Evolutionary conservation across 108 stramenopile genomes (phyloP).

Genomic region (Aurantiochytrium sp.): DNA sequence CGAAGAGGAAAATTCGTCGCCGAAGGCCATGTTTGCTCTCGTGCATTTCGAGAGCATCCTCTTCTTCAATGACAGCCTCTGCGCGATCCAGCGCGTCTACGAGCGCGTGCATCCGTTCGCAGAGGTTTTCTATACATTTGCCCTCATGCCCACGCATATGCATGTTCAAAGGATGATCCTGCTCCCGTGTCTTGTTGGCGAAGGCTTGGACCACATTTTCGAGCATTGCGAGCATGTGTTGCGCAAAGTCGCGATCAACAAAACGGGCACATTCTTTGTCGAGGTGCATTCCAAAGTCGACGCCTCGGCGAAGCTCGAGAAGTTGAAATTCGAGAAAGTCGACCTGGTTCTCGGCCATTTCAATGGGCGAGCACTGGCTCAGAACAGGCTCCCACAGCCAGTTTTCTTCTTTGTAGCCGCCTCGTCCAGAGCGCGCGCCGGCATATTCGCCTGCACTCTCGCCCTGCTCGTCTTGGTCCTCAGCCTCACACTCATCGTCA

Average conservation of each 20-base stretch:
- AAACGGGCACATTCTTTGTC: neutral
- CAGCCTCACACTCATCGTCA: neutral
- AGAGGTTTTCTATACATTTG: no score
- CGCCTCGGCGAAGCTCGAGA: neutral
- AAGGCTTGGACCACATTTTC: neutral
- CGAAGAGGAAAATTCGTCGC: no score
- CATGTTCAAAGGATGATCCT: no score
- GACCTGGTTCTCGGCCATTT: conserved; percentile 15
- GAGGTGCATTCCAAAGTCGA: neutral
- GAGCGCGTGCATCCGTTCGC: no score
- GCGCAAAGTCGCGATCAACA: neutral
- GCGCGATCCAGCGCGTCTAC: no score
- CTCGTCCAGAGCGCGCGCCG: neutral
- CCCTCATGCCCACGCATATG: no score
- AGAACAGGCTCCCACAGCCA: conserved; percentile 3
- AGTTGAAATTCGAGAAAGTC: neutral
- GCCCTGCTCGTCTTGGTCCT: neutral
- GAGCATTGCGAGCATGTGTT: neutral
- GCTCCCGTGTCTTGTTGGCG: no score
- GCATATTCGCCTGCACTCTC: neutral
- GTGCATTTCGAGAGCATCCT: no score
- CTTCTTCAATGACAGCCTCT: no score
- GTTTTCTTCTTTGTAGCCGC: neutral
- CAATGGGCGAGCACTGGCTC: neutral
- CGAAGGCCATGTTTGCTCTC: no score